Base-by-base conservation (phyloP, 345 rosid genomes). In the Clarkia xantiana region DNA sequence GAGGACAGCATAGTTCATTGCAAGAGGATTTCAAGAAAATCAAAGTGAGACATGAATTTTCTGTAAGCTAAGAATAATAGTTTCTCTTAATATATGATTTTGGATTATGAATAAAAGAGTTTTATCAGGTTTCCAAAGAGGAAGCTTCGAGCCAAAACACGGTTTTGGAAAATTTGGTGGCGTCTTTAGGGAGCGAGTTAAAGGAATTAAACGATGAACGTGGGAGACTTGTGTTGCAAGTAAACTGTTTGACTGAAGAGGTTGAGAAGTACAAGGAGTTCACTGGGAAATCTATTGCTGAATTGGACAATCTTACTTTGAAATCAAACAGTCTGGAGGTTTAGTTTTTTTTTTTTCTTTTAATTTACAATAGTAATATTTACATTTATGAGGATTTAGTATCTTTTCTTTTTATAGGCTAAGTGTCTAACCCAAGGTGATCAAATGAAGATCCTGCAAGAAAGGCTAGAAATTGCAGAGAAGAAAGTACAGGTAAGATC, bases 271-370 rank as follows among this genome's bases (percentile, higher is more conserved):
- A 77, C 63, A 71, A 81, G 67, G 89, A 84, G 58, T 67, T 38
- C 36, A 62, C 61, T 51, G 67, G 61, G 40, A 56, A 45, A 55
- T 62, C 61, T 10, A 38, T 54, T 2, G 51, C 60, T 45, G 67
- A 56, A 53, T 40, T 62, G 51, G 67, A 57, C 42, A 51, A 51
- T 42, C 63, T 79, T 54, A 76, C 81, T 25, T 53, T 62, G 49
- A 75, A 70, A 72, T 81, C 94, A 64, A 69, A 73, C 12, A 87
- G 79, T 66, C 72, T 91, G 18, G 89, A 91, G 98, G 96, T 86
- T 47, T 18, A 50, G 14, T 63, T 52, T 45, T 50, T n/a, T 9
- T 43, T 52, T 0, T 20, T 40, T 25, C 52, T 53, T 42, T 16
- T 39, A 42, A 13, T 19, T n/a, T n/a, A 25, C 45, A 45, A 53